These are phyloP conservation scores for Lichtheimia corymbifera DNA, from an alignment of 371 early-diverging fungal genomes.

Conservation along the genomic window DNA sequence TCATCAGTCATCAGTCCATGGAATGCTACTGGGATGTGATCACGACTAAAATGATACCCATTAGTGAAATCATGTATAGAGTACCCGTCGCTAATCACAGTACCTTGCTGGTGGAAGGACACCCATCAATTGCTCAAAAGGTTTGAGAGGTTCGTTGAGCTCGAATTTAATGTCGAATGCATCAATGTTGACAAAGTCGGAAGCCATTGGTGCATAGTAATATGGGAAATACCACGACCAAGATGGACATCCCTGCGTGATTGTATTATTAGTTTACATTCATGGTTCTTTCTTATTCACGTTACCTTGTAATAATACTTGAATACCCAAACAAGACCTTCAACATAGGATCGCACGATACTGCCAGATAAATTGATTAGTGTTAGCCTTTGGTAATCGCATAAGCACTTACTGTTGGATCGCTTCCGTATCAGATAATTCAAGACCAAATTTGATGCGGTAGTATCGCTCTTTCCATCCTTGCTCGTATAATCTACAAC, in stretches of 20 bases:
- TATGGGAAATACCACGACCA: conserved; percentile 99
- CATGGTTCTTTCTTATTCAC: neutral
- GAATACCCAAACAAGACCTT: conserved; percentile 98
- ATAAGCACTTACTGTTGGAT: conserved; percentile 52
- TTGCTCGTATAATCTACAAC: conserved; percentile 71
- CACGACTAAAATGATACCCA: conserved; percentile 44
- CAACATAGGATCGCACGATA: conserved; percentile 88
- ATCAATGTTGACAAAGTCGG: conserved; percentile 84
- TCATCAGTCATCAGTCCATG: conserved; percentile 85
- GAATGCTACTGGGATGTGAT: conserved; percentile 81
- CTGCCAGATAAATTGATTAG: conserved; percentile 28
- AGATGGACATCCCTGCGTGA: conserved; percentile 73
- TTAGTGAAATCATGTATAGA: neutral
- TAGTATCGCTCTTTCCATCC: conserved; percentile 95
- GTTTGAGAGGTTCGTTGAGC: conserved; percentile 84
- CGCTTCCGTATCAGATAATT: conserved; percentile 62
- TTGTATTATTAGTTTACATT: neutral
- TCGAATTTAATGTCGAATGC: conserved; percentile 77
- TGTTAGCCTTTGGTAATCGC: neutral
- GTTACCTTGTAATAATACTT: conserved; percentile 92
- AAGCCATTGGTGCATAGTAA: conserved; percentile 97
- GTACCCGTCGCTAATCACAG: neutral
- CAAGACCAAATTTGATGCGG: conserved; percentile 77
- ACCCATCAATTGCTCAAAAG: conserved; percentile 98
- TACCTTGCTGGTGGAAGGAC: conserved; percentile 91